Evolutionary conservation across 2,329 filamentous ascomycete genomes (phyloP).

Genomic region (Cladophialophora exuberans): DNA sequence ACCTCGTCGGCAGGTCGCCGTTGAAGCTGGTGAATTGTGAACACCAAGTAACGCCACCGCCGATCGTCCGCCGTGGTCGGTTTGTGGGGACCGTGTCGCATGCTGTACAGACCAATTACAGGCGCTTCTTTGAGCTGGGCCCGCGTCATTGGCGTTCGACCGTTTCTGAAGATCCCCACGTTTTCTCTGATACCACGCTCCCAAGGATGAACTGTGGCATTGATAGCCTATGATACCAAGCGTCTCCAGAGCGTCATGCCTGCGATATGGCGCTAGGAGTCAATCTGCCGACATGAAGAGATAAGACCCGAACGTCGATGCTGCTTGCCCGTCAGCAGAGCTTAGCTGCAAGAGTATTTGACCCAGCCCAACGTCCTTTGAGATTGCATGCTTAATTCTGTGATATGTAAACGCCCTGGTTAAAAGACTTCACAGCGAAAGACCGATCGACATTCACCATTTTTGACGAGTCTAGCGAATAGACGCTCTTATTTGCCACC

Average conservation of each 20-base stretch:
- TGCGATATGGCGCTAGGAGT: neutral
- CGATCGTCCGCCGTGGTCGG: slow-evolving; percentile 1
- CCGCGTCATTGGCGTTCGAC: neutral
- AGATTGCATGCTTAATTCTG: too few relatives aligned
- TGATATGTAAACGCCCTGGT: too few relatives aligned
- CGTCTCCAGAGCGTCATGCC: neutral
- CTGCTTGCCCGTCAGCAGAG: neutral
- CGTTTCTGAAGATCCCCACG: neutral
- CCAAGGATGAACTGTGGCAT: neutral
- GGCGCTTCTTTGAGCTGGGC: neutral
- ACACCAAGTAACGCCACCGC: neutral
- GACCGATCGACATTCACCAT: too few relatives aligned
- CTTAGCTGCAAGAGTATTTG: too few relatives aligned
- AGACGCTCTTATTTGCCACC: too few relatives aligned
- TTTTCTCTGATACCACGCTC: neutral
- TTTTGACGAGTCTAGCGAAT: too few relatives aligned
- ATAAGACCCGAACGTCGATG: neutral
- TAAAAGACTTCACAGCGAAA: too few relatives aligned
- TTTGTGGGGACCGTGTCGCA: slow-evolving; percentile 1
- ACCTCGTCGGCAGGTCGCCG: too few relatives aligned
- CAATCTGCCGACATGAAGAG: neutral
- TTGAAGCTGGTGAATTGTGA: too few relatives aligned
- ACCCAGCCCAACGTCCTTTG: too few relatives aligned
- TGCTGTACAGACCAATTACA: neutral
- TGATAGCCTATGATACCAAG: neutral